Evolutionary conservation across 2,329 filamentous ascomycete species (phyloP).

Genomic region (Colletotrichum limetticola): DNA sequence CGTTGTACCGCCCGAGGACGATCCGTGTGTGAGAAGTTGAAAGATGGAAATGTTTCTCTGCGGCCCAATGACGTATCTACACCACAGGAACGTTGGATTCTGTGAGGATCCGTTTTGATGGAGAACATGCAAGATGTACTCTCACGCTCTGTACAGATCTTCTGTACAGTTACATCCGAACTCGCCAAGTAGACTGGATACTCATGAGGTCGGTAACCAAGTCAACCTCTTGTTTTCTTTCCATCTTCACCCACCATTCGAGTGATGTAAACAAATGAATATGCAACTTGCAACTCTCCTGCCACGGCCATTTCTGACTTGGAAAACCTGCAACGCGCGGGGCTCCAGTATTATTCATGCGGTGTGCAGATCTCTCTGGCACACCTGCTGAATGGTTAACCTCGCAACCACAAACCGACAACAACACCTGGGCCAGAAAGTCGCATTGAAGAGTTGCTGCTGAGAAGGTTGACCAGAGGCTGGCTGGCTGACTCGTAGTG

Average conservation of each 20-base stretch:
- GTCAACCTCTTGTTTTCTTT: background rate
- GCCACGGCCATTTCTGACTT: background rate
- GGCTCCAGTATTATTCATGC: background rate
- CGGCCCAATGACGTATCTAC: background rate
- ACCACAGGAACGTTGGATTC: background rate
- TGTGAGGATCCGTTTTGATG: background rate
- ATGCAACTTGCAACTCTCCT: background rate
- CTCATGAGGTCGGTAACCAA: background rate
- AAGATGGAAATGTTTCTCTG: background rate
- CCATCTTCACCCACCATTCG: background rate
- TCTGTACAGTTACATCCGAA: background rate
- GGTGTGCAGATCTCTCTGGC: background rate
- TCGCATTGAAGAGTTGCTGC: background rate
- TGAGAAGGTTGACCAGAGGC: background rate
- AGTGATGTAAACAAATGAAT: background rate
- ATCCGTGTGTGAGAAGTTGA: background rate
- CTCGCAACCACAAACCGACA: background rate
- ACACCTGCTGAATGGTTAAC: background rate
- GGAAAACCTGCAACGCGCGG: background rate
- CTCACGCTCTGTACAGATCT: background rate
- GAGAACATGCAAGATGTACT: background rate
- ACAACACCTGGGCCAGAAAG: background rate
- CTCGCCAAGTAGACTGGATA: background rate
- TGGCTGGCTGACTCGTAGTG: background rate
- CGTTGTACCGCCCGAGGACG: background rate